Percentiles rank a stretch among this genome's conserved stretches.
Evolutionary conservation across 2,329 filamentous ascomycete genomes (phyloP).

Genomic region (Nigrospora osmanthi): DNA sequence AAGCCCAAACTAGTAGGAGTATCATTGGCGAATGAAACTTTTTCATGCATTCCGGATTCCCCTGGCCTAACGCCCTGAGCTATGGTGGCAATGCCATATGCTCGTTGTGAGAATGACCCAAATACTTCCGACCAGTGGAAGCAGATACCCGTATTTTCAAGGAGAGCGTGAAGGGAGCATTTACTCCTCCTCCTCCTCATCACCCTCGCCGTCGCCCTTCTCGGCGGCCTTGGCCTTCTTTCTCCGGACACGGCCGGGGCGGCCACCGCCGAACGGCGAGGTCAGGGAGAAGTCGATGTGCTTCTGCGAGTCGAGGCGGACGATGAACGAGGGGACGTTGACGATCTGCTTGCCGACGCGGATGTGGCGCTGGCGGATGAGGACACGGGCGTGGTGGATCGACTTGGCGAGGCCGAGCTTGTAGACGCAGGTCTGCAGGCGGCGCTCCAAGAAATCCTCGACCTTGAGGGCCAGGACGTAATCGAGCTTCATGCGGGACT

Average conservation of each 20-base stretch:
- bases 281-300: conserved; percentile 99
- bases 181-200: conserved; percentile 78
- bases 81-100: conserved; percentile 34
- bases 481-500: conserved; percentile 99
- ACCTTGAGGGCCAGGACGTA: conserved; percentile 99
- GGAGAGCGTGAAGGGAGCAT: conserved; percentile 12
- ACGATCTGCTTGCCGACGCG: conserved; percentile 99
- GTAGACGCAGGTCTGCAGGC: conserved; percentile 99
- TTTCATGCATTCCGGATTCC: conserved; percentile 27
- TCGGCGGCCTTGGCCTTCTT: conserved; percentile 99
- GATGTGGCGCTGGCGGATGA: conserved; percentile 99
- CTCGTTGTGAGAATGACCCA: conserved; percentile 16
- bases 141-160: conserved; percentile 11
- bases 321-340: conserved; percentile 99
- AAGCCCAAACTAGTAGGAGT: conserved; percentile 9
- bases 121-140: conserved; percentile 21
- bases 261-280: conserved; percentile 95
- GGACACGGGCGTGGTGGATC: conserved; percentile 99
- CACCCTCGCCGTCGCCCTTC: conserved; percentile 71
- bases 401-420: conserved; percentile 99
- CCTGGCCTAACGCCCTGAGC: conserved; percentile 46
- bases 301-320: conserved; percentile 99
- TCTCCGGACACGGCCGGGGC: conserved; percentile 94
- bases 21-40: conserved; percentile 14
- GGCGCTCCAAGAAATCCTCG: conserved; percentile 99